A percentile compares a stretch with the other conserved stretches of the same genome.
Evolutionary conservation across 441 rosid genomes (phyloP).

Genomic region (Pelargonium cotyledonis): DNA sequence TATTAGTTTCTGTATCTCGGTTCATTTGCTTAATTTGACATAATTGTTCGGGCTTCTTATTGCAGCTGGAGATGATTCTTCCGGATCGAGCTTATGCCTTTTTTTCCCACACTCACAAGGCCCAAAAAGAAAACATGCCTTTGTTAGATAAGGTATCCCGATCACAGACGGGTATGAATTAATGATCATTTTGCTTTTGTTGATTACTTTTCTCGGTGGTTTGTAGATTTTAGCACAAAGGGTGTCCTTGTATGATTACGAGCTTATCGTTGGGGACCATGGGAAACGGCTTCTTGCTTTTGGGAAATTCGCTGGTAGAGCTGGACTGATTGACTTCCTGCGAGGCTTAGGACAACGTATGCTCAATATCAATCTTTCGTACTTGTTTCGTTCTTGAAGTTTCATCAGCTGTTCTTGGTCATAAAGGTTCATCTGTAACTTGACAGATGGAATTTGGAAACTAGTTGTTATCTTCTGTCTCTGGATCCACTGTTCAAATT

Average conservation of each 20-base stretch:
- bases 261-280: conserved; percentile 70
- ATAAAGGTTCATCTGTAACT: too few relatives aligned
- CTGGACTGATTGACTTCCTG: conserved; percentile 79
- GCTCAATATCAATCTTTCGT: conserved; percentile 10
- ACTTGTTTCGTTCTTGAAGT: neutral
- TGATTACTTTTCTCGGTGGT: conserved; percentile 9
- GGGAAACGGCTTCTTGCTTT: conserved; percentile 77
- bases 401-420: neutral
- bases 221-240: conserved; percentile 59
- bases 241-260: conserved; percentile 78
- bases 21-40: neutral
- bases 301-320: conserved; percentile 94
- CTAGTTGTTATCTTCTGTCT: neutral
- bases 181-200: neutral
- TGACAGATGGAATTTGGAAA: too few relatives aligned
- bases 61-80: conserved; percentile 76
- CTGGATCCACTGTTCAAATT: neutral
- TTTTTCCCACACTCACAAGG: conserved; percentile 94
- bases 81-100: conserved; percentile 88
- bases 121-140: conserved; percentile 88
- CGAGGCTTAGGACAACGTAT: conserved; percentile 74
- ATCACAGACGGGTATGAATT: neutral
- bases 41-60: neutral
- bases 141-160: conserved; percentile 65
- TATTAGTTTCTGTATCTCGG: neutral